Base-by-base conservation (phyloP, 2,329 filamentous ascomycete genomes). In the Neopestalotiopsis sp. region DNA sequence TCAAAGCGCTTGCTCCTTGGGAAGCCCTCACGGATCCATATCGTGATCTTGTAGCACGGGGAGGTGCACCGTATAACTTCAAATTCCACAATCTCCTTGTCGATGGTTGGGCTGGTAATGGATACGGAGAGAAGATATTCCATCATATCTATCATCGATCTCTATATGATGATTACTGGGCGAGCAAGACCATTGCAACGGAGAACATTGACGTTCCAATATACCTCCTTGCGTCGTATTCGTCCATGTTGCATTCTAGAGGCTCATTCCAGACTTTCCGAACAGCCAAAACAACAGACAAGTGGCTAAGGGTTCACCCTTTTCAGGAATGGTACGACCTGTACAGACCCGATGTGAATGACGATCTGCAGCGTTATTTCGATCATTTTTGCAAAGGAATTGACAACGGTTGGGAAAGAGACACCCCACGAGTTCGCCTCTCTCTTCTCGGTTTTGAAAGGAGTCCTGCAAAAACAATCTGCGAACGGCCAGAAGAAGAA, bases 1-100 rank as follows among this genome's bases (percentile, higher is more conserved):
- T 65, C 5, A 65, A 65, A 28, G 62, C 62, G 1, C 38, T 65
- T 14, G 62, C 62, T 9, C 62, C 62, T 5, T 30, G 9, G 38
- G 62, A 65, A 14, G 62, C 38, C 13, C 9, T 28, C 7, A 65
- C 38, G 4, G 62, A 65, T 20, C 13, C 40, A 6, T 65, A 65
- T 32, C n/a, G 62, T 30, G 62, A 65, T 20, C 13, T 65, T 3
- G 12, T 65, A 3, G 62, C 17, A 7, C 62, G 62, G 3, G 62
- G 57, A 17, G 57, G 57, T 1, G 30, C 14, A 3, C 57, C 57
- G 1, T 17, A 28, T 3, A 14, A 28, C 17, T 12, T 30, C n/a
- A 14, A 6, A 7, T 60, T 60, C n/a, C 32, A 20, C n/a, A 24
- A 60, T 10, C 14, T 7, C 1, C 28, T 28, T 10, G 30, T 60